phyloP scores from a whole-genome alignment of 2,329 filamentous ascomycete species.

The Trematosphaeria pertusa region DNA sequence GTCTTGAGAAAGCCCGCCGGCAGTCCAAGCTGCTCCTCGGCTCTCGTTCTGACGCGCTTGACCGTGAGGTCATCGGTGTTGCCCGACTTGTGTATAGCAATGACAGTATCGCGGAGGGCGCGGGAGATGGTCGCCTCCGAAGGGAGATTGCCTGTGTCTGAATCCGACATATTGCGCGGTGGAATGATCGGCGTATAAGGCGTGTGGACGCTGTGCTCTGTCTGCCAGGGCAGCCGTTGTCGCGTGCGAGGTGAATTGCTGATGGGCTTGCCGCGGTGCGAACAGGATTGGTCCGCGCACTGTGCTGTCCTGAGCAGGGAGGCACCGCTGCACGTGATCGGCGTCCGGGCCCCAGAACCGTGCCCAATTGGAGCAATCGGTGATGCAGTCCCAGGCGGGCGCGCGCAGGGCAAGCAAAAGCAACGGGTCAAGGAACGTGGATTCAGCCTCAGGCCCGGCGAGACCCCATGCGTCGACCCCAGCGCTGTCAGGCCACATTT shows the following conservation, averaged over 20 bases:
- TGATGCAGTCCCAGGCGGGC: background rate
- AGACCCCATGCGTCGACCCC: background rate
- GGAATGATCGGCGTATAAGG: constrained; percentile 12
- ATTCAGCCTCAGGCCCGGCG: background rate
- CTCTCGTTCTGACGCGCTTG: constrained; percentile 61
- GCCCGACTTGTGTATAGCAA: constrained; percentile 47
- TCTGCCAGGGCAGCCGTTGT: no score
- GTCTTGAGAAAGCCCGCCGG: constrained; percentile 63
- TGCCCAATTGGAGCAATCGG: constrained; percentile 1
- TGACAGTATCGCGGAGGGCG: constrained; percentile 51
- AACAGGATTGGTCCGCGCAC: background rate
- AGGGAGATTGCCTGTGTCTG: constrained; percentile 33
- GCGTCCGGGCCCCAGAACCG: background rate
- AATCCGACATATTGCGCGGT: constrained; percentile 41
- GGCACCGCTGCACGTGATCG: background rate
- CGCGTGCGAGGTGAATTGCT: no score
- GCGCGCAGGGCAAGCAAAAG: no score
- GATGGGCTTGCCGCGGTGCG: no score
- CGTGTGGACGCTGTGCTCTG: background rate
- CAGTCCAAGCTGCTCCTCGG: constrained; percentile 60
- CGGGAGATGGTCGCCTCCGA: constrained; percentile 48
- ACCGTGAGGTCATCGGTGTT: constrained; percentile 63
- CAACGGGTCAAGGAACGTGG: background rate
- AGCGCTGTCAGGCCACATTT: constrained; percentile 1
- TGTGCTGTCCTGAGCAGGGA: background rate